Conservation (phyloP, 441 rosid species). For the Omphalea diandra region DNA sequence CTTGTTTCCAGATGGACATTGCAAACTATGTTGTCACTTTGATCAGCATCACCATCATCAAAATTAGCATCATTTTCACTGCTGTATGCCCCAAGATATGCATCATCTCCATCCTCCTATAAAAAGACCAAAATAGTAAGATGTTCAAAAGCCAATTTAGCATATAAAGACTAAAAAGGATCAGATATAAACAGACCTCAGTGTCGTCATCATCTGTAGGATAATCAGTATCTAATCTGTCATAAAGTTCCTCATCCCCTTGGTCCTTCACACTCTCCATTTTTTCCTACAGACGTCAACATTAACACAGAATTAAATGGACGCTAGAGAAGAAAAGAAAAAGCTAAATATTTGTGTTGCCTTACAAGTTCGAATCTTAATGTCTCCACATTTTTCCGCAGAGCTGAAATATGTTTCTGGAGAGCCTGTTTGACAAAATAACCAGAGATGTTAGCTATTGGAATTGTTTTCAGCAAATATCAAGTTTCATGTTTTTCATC, state of each 20-base stretch:
- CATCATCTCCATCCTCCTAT: constrained; percentile 64
- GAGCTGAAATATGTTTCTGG: constrained; percentile 49
- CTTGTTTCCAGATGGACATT: constrained; percentile 27
- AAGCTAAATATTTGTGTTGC: constrained; percentile 23
- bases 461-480: constrained; percentile 2
- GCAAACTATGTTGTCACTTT: constrained; percentile 14
- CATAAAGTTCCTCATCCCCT: constrained; percentile 60
- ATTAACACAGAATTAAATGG: constrained; percentile 6
- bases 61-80: constrained; percentile 36
- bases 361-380: constrained; percentile 80
- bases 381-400: constrained; percentile 55
- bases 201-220: constrained; percentile 56
- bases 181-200: constrained; percentile 39
- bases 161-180: constrained; percentile 9
- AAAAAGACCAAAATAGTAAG: not conserved
- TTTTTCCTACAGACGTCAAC: constrained; percentile 43
- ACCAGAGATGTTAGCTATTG: constrained; percentile 16
- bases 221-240: constrained; percentile 64
- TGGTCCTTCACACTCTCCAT: constrained; percentile 52
- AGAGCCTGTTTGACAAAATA: constrained; percentile 63
- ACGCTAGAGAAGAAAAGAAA: not conserved
- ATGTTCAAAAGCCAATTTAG: constrained; percentile 5
- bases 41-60: constrained; percentile 26
- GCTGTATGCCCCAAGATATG: constrained; percentile 41
- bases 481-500: no score